Percentiles rank a stretch among this genome's conserved stretches.
Conservation (phyloP, 2,329 filamentous ascomycete genomes). For the Colletotrichum sp. region DNA sequence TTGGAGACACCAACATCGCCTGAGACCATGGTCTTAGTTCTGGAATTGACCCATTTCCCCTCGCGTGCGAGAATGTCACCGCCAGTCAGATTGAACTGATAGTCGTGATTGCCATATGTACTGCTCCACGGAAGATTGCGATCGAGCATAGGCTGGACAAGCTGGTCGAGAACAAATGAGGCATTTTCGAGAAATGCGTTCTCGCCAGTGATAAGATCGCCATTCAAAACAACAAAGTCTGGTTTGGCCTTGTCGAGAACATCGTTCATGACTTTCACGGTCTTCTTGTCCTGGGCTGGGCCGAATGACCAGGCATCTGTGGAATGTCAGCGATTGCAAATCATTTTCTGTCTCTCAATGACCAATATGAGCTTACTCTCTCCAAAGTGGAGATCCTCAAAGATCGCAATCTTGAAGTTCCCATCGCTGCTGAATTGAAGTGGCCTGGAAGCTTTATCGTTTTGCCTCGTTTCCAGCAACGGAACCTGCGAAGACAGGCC, state of each 20-base stretch:
- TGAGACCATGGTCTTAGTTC: slow-evolving; percentile 45
- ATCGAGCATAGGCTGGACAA: slow-evolving; percentile 62
- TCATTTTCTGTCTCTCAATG: background rate
- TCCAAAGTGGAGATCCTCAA: slow-evolving; percentile 75
- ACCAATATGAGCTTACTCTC: slow-evolving; percentile 53
- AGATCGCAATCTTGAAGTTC: slow-evolving; percentile 62
- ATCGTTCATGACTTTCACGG: slow-evolving; percentile 59
- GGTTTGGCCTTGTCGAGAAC: slow-evolving; percentile 59
- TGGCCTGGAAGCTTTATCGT: slow-evolving; percentile 8
- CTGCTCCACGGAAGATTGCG: slow-evolving; percentile 66
- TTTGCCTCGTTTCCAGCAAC: background rate
- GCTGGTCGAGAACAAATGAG: slow-evolving; percentile 62
- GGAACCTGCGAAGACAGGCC: background rate
- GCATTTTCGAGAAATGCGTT: slow-evolving; percentile 61
- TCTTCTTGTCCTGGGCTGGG: slow-evolving; percentile 60
- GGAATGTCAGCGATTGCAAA: background rate
- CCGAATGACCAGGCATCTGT: slow-evolving; percentile 51
- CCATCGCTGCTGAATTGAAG: slow-evolving; percentile 46
- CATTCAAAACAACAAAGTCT: slow-evolving; percentile 71
- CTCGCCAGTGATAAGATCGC: slow-evolving; percentile 75
- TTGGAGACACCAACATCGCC: slow-evolving; percentile 48
- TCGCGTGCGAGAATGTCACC: slow-evolving; percentile 47
- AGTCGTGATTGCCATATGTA: slow-evolving; percentile 76
- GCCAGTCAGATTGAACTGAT: slow-evolving; percentile 61
- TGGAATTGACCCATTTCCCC: slow-evolving; percentile 39